phyloP scores from a whole-genome alignment of 2,329 filamentous ascomycete species.

The Fusarium burgessii region DNA sequence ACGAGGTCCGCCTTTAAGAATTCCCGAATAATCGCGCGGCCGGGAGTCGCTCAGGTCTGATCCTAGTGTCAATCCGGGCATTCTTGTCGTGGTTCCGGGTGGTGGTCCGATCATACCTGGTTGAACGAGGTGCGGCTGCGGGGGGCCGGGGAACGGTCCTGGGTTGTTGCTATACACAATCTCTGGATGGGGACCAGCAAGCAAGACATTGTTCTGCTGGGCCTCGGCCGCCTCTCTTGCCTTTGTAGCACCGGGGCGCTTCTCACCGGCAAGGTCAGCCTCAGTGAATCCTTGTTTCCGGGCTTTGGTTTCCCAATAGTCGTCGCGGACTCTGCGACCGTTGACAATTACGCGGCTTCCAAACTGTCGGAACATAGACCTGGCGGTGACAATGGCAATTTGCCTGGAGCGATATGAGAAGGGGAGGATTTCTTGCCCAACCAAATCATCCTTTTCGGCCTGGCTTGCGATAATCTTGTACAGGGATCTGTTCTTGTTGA shows the following conservation, averaged over 20 bases:
- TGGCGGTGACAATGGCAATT: constrained; percentile 96
- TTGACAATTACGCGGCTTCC: constrained; percentile 93
- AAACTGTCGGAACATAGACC: constrained; percentile 99
- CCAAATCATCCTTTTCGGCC: constrained; percentile 94
- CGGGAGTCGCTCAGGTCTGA: constrained; percentile 82
- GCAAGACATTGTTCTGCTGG: constrained; percentile 65
- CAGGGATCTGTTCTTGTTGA: constrained; percentile 97
- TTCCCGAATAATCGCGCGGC: constrained; percentile 83
- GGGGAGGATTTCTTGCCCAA: constrained; percentile 92
- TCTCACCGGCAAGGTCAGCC: constrained; percentile 94
- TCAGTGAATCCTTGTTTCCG: constrained; percentile 98
- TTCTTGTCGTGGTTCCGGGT: constrained; percentile 74
- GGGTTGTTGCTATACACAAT: constrained; percentile 87
- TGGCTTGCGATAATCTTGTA: constrained; percentile 99
- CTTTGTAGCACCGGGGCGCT: constrained; percentile 91
- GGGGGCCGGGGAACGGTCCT: constrained; percentile 72
- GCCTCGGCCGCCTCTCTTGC: constrained; percentile 85
- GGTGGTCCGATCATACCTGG: constrained; percentile 76
- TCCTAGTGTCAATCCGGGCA: constrained; percentile 86
- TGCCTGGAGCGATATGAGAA: constrained; percentile 99
- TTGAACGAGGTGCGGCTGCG: constrained; percentile 77
- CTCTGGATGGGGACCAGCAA: constrained; percentile 80
- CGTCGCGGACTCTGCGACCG: constrained; percentile 91
- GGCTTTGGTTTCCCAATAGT: constrained; percentile 99
- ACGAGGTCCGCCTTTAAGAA: constrained; percentile 80